Percentiles rank a stretch among this genome's conserved stretches.
Evolutionary conservation across 2,329 filamentous ascomycete species (phyloP).

Genomic region (Lachnellula subtilissima): DNA sequence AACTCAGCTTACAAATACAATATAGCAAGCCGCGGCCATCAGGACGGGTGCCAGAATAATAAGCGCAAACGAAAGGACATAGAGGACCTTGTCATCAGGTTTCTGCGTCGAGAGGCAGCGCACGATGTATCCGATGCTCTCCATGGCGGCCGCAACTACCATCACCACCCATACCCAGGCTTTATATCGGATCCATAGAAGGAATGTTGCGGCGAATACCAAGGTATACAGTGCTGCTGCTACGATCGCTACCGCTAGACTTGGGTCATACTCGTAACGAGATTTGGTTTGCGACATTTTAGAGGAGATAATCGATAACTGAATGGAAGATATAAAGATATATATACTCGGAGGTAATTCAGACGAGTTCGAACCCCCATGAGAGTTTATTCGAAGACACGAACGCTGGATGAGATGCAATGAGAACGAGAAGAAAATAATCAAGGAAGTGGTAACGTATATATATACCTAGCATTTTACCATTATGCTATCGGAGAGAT

Average conservation of each 20-base stretch:
- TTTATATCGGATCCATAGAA: slow-evolving; percentile 32
- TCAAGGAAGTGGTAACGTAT: too few species aligned
- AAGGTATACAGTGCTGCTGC: slow-evolving; percentile 28
- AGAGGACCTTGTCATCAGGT: slow-evolving; percentile 16
- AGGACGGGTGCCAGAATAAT: slow-evolving; percentile 32
- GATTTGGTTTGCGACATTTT: not conserved
- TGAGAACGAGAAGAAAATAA: too few species aligned
- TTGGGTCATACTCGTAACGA: slow-evolving; percentile 28
- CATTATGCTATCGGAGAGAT: too few species aligned
- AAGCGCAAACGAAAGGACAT: slow-evolving; percentile 26
- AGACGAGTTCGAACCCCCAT: too few species aligned
- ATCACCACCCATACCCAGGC: slow-evolving; percentile 33
- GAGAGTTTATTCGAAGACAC: too few species aligned
- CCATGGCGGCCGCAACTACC: slow-evolving; percentile 29
- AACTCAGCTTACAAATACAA: slow-evolving; percentile 25
- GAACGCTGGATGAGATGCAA: too few species aligned
- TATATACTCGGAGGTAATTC: too few species aligned
- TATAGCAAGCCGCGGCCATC: slow-evolving; percentile 31
- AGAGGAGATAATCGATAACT: slow-evolving; percentile 26
- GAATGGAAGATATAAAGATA: too few species aligned
- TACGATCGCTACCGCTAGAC: slow-evolving; percentile 27
- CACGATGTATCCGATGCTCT: slow-evolving; percentile 22
- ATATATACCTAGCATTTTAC: too few species aligned
- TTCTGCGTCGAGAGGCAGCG: slow-evolving; percentile 17
- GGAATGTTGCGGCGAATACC: slow-evolving; percentile 24